Conservation (phyloP, 352 stramenopile genomes). For the Thalassiosira sp. region DNA sequence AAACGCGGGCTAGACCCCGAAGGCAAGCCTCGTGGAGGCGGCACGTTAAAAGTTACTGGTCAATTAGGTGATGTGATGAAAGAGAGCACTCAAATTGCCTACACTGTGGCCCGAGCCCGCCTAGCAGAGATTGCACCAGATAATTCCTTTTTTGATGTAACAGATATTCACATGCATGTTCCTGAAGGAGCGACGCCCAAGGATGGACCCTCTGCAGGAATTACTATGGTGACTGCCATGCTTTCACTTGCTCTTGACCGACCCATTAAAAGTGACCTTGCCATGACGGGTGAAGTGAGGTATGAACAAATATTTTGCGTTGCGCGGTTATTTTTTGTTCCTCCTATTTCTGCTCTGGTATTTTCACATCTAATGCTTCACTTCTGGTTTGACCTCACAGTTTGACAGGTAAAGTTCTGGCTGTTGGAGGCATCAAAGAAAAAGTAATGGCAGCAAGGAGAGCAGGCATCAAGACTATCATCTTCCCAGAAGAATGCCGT, state of each 20-base stretch:
- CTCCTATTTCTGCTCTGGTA: neutral
- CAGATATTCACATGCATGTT: slow-evolving; percentile 97
- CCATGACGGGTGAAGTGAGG: slow-evolving; percentile 91
- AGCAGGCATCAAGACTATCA: slow-evolving; percentile 91
- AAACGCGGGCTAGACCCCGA: slow-evolving; percentile 62
- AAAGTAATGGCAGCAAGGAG: slow-evolving; percentile 98
- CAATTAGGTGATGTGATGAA: slow-evolving; percentile 99
- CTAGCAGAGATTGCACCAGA: slow-evolving; percentile 74
- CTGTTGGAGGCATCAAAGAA: slow-evolving; percentile 98
- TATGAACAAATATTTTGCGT: slow-evolving; percentile 1
- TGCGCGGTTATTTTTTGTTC: neutral
- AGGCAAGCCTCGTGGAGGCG: slow-evolving; percentile 70
- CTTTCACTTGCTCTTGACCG: slow-evolving; percentile 92
- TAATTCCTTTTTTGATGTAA: slow-evolving; percentile 94
- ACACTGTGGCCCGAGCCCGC: slow-evolving; percentile 87
- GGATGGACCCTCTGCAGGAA: slow-evolving; percentile 96
- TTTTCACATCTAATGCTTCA: neutral
- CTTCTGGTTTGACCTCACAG: slow-evolving; percentile 21
- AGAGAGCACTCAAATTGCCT: slow-evolving; percentile 96
- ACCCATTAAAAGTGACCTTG: slow-evolving; percentile 92
- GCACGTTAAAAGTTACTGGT: slow-evolving; percentile 88
- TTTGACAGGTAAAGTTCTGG: slow-evolving; percentile 97
- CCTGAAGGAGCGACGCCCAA: slow-evolving; percentile 98
- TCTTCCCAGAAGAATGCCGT: slow-evolving; percentile 93
- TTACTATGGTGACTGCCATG: slow-evolving; percentile 97